phyloP scores from a whole-genome alignment of 495 filamentous ascomycete genomes.

The Neurospora sp. region DNA sequence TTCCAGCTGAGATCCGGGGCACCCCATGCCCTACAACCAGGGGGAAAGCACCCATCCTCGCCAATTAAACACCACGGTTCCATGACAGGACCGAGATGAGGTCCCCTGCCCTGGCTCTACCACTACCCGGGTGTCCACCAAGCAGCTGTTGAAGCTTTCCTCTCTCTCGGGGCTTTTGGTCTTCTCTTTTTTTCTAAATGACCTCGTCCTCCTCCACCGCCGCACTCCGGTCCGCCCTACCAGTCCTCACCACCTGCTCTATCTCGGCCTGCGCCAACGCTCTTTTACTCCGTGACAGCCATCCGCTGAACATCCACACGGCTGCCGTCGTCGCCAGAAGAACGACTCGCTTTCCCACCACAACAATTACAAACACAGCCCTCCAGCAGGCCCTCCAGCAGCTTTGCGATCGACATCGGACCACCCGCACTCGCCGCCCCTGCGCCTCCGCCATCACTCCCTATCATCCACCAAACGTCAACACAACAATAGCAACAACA shows the following conservation, averaged over 20 bases:
- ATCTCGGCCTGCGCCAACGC: conserved; percentile 24
- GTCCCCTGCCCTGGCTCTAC: not conserved
- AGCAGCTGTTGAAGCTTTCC: conserved; percentile 1
- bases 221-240: not conserved
- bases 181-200: conserved; percentile 18
- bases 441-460: conserved; percentile 13
- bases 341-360: conserved; percentile 15
- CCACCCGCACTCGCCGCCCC: conserved; percentile 13
- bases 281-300: conserved; percentile 27
- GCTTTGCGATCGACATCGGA: conserved; percentile 9
- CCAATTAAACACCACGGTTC: not conserved
- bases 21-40: not conserved
- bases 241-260: conserved; percentile 15
- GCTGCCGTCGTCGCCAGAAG: conserved; percentile 25
- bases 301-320: conserved; percentile 22
- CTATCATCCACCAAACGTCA: conserved; percentile 17
- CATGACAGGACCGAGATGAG: conserved; percentile 6
- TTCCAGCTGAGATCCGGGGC: not conserved
- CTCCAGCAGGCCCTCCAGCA: not conserved
- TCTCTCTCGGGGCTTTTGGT: not conserved
- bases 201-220: conserved; percentile 20
- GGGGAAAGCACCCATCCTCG: not conserved
- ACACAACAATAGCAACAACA: not conserved
- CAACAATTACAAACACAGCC: not conserved
- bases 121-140: not conserved